These are phyloP conservation scores for maize (Zea mays) DNA, from an alignment of 176 grass and related monocot species.

Conservation along the genomic window Zm-B73-REFERENCE-NAM-5.0 NC_050099.1:199509501-199510000, in stretches of 20 bases:
- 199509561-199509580: conserved; percentile 76
- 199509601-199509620: conserved; percentile 75
- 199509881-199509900: not conserved
- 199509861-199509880: not conserved
- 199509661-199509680: conserved; percentile 14
- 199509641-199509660: conserved; percentile 46
- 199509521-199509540: conserved; percentile 69
- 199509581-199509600: conserved; percentile 77
- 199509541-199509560: conserved; percentile 61
- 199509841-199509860: not conserved
- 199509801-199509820: too few species aligned
- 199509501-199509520: conserved; percentile 91
- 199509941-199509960: too few species aligned
- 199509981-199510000: too few species aligned
- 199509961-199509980: too few species aligned
- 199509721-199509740: not conserved
- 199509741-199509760: conserved; percentile 5
- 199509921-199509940: too few species aligned
- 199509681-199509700: not conserved
- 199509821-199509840: not conserved
- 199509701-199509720: not conserved
- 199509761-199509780: not conserved
- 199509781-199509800: not conserved
- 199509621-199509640: conserved; percentile 74
- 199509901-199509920: too few species aligned